Percentiles rank a stretch among this genome's conserved stretches.
Conservation (phyloP, 345 rosid genomes). For the Dipteronia sinensis region DNA sequence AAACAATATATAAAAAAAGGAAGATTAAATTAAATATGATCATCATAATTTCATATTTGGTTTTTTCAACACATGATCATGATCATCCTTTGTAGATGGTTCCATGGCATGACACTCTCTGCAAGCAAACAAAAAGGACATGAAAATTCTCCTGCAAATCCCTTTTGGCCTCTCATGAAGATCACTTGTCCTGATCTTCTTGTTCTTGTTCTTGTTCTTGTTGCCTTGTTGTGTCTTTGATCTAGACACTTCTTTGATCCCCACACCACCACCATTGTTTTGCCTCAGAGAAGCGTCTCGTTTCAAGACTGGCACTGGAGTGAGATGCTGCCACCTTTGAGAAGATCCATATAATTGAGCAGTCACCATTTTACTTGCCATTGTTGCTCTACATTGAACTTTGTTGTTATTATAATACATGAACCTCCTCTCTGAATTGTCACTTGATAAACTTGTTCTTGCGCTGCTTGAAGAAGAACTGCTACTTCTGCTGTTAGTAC, state of each 20-base stretch:
- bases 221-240: constrained; percentile 16
- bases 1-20: no score
- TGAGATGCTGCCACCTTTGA: constrained; percentile 72
- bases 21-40: no score
- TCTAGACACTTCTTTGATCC: constrained; percentile 33
- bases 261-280: constrained; percentile 10
- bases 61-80: constrained; percentile 23
- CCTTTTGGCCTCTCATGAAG: constrained; percentile 26
- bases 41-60: background rate
- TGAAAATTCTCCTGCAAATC: constrained; percentile 52
- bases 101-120: constrained; percentile 89
- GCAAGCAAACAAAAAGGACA: constrained; percentile 58
- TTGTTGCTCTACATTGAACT: constrained; percentile 10
- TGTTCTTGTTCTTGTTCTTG: constrained; percentile 22
- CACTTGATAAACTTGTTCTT: constrained; percentile 56
- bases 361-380: constrained; percentile 52
- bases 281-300: constrained; percentile 50
- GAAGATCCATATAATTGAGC: constrained; percentile 62
- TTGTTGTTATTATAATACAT: constrained; percentile 31
- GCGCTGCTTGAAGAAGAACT: constrained; percentile 49
- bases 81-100: constrained; percentile 45
- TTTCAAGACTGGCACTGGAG: constrained; percentile 48
- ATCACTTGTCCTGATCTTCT: background rate
- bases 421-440: constrained; percentile 38
- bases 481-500: constrained; percentile 75